Base-by-base conservation (phyloP, 2,329 filamentous ascomycete genomes). In the Diplocarpon rosae region DNA sequence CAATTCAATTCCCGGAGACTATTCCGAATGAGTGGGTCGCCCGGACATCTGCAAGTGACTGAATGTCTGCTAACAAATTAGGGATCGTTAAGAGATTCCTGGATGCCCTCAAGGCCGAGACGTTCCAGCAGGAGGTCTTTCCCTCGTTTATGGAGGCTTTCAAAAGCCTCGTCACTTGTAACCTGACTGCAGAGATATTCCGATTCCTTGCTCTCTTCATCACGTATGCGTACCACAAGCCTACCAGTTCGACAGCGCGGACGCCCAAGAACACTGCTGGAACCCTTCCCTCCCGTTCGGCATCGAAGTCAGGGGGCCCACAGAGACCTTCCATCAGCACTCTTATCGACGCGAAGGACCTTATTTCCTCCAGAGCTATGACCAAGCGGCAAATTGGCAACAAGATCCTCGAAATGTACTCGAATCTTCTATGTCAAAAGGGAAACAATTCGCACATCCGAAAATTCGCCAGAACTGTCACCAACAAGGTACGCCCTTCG, bases 401-500 rank as follows among this genome's bases (percentile, higher is more conserved):
- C 31, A 79, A 75, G 50, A 76, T 95, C 42, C 67, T 95, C 15
- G 76, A 76, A 51, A 79, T 94, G 65, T 90, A 92, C 58, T 75
- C 83, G 7, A 73, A 80, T 20, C 70, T 95, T 10, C 69, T 95
- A 9, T 95, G 88, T 57, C 79, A 85, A 49, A 77, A 78, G 55
- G 73, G 73, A 16, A 86, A 81, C 52, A 66, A 73, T 9, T 69
- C 69, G 12, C 79, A 83, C 49, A 83, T 95, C 45, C 78, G 81
- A 59, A 92, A 88, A 56, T 96, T 98, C 68, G 86, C 88, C 5
- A 85, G 83, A 59, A 93, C 90, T 1, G 90, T 98, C 8, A 95
- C 90, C 16, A 95, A 94, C 56, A 95, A 95, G 73, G 85, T 87
- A 68, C 59, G 69, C 63, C 50, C 42, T 42, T 46, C 20, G 45